Base-by-base conservation (phyloP, 306 rosid species). In the Morella rubra region DNA sequence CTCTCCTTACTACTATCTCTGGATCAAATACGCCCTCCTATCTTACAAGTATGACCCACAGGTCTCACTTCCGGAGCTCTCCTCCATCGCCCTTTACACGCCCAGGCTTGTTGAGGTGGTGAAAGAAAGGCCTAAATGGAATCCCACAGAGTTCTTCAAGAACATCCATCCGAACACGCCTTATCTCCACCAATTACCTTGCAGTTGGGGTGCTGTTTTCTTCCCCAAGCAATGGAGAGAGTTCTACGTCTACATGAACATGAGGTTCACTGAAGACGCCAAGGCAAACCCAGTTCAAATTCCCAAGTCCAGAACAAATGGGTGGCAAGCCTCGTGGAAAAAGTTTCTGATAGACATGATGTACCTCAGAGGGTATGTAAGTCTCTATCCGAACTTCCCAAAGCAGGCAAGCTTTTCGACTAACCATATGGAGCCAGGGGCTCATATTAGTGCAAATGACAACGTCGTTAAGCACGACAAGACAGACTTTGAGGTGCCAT, bases 271-370 rank as follows among this genome's bases (percentile, higher is more conserved):
- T 6, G 90, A 95, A 65, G 81, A 95, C 46, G 91, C 97, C 0
- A 95, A 95, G 76, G 61, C 71, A 73, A 92, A 95, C 81, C 92
- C 97, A 4, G 99, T 95, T 76, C 99, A 95, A 69, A 95, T 95
- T 72, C 99, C 99, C 0, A 92, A 76, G 80, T 95, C 99, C 0
- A 84, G 98, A 84, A 95, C 97, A 45, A 95, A 95, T 41, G 99
- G 99, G 0, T 95, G 99, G 99, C 99, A 95, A 73, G 99, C 99
- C 51, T 95, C 99, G 64, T 95, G 99, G 99, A 95, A 95, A 51
- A 95, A 95, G 81, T 95, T 95, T 73, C 90, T 95, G 18, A 92
- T 95, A 53, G 99, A 95, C 86, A 92, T 95, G 99, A 95, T 95
- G 99, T 95, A 95, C 78, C 81, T 95, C 1, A 88, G 99, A 89